Evolutionary conservation across 306 rosid genomes (phyloP).

Genomic region (Crataegus laevigata): DNA sequence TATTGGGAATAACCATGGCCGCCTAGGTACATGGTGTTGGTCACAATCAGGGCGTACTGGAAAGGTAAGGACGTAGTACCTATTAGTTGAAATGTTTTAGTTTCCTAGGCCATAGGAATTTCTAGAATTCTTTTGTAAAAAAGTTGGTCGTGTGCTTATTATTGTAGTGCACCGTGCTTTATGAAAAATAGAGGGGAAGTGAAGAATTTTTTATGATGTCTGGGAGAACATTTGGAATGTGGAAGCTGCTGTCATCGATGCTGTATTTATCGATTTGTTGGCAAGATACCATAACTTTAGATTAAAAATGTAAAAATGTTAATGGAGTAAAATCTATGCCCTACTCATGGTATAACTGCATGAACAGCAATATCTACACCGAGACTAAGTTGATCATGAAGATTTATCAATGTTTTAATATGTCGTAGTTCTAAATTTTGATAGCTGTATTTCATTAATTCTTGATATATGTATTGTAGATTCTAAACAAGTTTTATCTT

Average conservation of each 20-base stretch:
- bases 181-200: conserved; percentile 5
- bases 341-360: neutral
- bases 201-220: neutral
- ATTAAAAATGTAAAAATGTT: neutral
- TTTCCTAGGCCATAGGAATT: neutral
- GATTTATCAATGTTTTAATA: neutral
- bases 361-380: neutral
- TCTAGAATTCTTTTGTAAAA: neutral
- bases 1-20: conserved; percentile 81
- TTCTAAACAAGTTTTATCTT: neutral
- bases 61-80: conserved; percentile 48
- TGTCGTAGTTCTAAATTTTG: neutral
- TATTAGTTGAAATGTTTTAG: conserved; percentile 1
- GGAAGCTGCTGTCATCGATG: neutral
- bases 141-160: neutral
- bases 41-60: conserved; percentile 76
- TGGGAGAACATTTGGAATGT: neutral
- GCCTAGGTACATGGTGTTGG: conserved; percentile 74
- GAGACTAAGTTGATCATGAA: neutral
- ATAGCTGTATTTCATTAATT: neutral
- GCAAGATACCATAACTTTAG: neutral
- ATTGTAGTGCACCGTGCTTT: neutral
- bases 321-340: neutral
- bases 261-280: neutral
- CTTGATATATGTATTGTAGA: neutral